A percentile compares a stretch with the other conserved stretches of the same genome.
Conservation (phyloP, 768 basidiomycete genomes). For the Pisolithus microcarpus region DNA sequence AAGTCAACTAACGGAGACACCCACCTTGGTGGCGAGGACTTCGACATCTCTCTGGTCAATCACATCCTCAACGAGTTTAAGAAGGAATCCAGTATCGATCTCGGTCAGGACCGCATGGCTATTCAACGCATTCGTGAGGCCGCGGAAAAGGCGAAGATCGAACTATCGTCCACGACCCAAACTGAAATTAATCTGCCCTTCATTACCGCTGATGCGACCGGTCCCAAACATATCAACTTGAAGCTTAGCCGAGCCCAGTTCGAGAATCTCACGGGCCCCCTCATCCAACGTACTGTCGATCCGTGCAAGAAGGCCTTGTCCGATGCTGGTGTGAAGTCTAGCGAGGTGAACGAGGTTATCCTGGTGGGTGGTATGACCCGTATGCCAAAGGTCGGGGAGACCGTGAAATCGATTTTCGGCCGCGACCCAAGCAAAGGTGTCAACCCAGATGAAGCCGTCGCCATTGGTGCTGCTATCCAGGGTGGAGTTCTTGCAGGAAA, state of each 20-base stretch:
- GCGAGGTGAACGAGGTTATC: constrained; percentile 93
- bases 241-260: constrained; percentile 87
- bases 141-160: constrained; percentile 99
- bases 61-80: constrained; percentile 88
- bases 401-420: constrained; percentile 82
- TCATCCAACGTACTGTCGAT: constrained; percentile 85
- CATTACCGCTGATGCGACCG: constrained; percentile 92
- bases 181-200: constrained; percentile 98
- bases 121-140: constrained; percentile 99
- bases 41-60: constrained; percentile 85
- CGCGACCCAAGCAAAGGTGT: constrained; percentile 98
- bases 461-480: constrained; percentile 96
- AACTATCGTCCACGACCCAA: constrained; percentile 88
- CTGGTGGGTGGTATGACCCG: constrained; percentile 98
- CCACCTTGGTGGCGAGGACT: constrained; percentile 95
- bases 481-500: constrained; percentile 96
- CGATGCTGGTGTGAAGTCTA: constrained; percentile 90
- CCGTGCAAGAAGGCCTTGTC: constrained; percentile 96
- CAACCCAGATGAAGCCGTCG: constrained; percentile 99
- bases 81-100: constrained; percentile 80
- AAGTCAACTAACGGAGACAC: constrained; percentile 99
- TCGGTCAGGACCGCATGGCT: constrained; percentile 86
- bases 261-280: constrained; percentile 73
- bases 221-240: constrained; percentile 95
- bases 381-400: constrained; percentile 93